These are phyloP conservation scores for Closterium sp. DNA, from an alignment of 139 green algal species.

Conservation along the genomic window DNA sequence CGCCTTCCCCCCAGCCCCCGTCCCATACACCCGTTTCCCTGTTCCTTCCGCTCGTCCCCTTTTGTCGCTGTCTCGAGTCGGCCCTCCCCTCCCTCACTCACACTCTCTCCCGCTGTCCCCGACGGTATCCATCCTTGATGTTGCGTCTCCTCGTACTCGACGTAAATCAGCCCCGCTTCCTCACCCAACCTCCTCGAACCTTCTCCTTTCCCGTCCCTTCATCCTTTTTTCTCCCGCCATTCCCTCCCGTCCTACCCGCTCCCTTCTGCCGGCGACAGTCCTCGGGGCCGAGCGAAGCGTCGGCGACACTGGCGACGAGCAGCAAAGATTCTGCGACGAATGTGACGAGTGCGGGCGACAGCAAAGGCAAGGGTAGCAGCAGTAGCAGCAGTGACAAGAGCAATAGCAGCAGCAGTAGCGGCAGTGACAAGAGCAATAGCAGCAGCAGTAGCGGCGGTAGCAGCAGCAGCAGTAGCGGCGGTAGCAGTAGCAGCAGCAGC, in stretches of 20 bases:
- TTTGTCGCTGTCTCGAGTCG: neutral
- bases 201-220: no score
- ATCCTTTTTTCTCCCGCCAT: neutral
- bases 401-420: neutral
- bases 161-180: neutral
- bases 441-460: neutral
- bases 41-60: neutral
- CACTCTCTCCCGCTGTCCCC: no score
- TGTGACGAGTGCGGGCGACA: neutral
- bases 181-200: neutral
- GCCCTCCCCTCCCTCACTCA: no score
- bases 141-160: neutral
- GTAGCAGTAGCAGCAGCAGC: neutral
- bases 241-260: neutral
- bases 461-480: neutral
- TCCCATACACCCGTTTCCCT: neutral
- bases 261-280: neutral
- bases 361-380: neutral
- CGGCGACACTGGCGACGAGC: neutral
- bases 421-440: neutral
- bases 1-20: neutral
- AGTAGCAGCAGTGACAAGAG: neutral
- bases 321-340: neutral
- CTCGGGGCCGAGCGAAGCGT: neutral
- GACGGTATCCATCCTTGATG: neutral